Conservation (phyloP, 208 protist genomes). For the Trypanosoma theileri region DNA sequence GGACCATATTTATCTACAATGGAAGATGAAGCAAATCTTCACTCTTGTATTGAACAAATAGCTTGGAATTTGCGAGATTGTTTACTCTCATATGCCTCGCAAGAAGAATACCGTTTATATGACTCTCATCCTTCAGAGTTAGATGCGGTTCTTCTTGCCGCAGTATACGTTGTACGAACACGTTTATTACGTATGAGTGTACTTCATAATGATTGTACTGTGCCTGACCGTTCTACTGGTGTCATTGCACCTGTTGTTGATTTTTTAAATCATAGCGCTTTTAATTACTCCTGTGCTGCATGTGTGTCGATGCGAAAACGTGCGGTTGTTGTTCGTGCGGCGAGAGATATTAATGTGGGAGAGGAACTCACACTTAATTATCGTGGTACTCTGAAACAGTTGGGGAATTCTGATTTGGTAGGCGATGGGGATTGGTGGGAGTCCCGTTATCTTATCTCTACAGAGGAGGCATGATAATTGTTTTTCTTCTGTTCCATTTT, state of each 20-base stretch:
- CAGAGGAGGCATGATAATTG: constrained; percentile 10
- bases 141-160: constrained; percentile 52
- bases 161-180: constrained; percentile 71
- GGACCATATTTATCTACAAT: constrained; percentile 33
- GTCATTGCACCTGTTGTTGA: constrained; percentile 75
- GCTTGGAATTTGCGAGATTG: constrained; percentile 68
- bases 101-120: constrained; percentile 55
- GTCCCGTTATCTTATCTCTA: constrained; percentile 34
- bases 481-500: neutral
- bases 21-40: constrained; percentile 37
- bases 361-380: constrained; percentile 83
- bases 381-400: neutral
- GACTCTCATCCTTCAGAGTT: constrained; percentile 50
- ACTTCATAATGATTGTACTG: constrained; percentile 24
- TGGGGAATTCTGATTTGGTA: neutral
- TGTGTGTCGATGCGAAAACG: constrained; percentile 42
- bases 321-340: constrained; percentile 65
- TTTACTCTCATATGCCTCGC: constrained; percentile 49
- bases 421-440: constrained; percentile 30
- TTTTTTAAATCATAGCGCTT: constrained; percentile 55
- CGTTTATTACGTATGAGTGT: constrained; percentile 56
- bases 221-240: constrained; percentile 28
- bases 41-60: constrained; percentile 72
- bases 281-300: constrained; percentile 33
- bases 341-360: constrained; percentile 35